A percentile compares a stretch with the other conserved stretches of the same genome.
phyloP scores from a whole-genome alignment of 2,329 filamentous ascomycete genomes.

The Talaromyces atroroseus region DNA sequence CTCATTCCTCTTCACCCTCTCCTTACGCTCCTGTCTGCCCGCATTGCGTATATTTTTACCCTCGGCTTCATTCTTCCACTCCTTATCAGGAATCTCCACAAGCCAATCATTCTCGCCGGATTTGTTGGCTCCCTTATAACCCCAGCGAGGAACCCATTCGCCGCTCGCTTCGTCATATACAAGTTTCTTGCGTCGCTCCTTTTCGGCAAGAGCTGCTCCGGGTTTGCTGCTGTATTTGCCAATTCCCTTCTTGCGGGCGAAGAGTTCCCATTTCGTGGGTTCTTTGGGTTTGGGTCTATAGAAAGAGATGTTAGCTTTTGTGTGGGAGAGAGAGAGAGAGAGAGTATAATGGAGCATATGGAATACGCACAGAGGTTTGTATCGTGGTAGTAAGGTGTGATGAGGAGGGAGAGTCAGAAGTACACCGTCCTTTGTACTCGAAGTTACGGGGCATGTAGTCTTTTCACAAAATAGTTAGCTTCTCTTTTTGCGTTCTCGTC shows the following conservation, averaged over 20 bases:
- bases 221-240: slow-evolving; percentile 66
- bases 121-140: slow-evolving; percentile 87
- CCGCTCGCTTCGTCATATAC: slow-evolving; percentile 78
- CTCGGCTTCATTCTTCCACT: slow-evolving; percentile 61
- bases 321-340: not conserved
- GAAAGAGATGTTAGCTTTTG: not conserved
- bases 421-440: slow-evolving; percentile 60
- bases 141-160: slow-evolving; percentile 93
- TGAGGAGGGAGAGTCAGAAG: slow-evolving; percentile 70
- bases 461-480: not conserved
- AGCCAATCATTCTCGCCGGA: slow-evolving; percentile 78
- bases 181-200: slow-evolving; percentile 60
- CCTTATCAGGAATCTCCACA: slow-evolving; percentile 80
- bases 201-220: slow-evolving; percentile 56
- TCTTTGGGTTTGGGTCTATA: slow-evolving; percentile 63
- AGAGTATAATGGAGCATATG: not conserved
- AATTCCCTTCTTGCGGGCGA: slow-evolving; percentile 95
- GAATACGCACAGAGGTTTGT: slow-evolving; percentile 65
- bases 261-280: slow-evolving; percentile 91
- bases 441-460: slow-evolving; percentile 73
- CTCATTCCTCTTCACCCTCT: slow-evolving; percentile 59
- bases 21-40: slow-evolving; percentile 63
- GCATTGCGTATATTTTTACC: slow-evolving; percentile 63
- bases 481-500: not conserved
- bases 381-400: slow-evolving; percentile 70